Evolutionary conservation across 768 basidiomycete genomes (phyloP).

Genomic region (Kwoniella shandongensis): DNA sequence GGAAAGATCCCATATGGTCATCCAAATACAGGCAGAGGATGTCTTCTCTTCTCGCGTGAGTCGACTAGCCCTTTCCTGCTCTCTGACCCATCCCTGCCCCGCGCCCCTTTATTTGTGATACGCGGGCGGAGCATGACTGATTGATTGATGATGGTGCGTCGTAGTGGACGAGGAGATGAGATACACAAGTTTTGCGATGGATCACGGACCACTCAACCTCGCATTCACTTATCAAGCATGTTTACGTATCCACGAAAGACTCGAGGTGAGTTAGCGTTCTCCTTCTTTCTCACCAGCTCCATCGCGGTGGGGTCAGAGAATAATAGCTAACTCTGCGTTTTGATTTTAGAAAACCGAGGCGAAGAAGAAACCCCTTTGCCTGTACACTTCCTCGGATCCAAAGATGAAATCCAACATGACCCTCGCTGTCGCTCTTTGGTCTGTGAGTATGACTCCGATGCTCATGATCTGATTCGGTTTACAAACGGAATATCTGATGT

Average conservation of each 20-base stretch:
- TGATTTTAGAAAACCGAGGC: conserved; percentile 15
- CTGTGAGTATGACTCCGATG: conserved; percentile 61
- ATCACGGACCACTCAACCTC: conserved; percentile 50
- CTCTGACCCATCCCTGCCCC: background rate
- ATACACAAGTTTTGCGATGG: conserved; percentile 41
- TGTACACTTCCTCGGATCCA: conserved; percentile 85
- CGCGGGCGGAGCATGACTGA: no score
- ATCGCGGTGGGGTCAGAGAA: background rate
- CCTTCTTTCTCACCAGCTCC: background rate
- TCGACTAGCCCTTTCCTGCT: background rate
- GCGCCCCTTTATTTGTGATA: no score
- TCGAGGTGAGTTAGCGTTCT: conserved; percentile 20
- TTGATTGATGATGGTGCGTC: background rate
- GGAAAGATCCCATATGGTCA: conserved; percentile 24
- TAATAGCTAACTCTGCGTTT: background rate
- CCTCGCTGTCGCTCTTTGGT: conserved; percentile 87
- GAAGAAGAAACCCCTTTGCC: conserved; percentile 39
- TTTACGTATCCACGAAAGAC: conserved; percentile 31
- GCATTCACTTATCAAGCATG: conserved; percentile 39
- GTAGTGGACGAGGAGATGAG: conserved; percentile 48
- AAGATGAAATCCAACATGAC: conserved; percentile 90
- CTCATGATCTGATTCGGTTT: conserved; percentile 5
- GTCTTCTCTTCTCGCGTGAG: conserved; percentile 40
- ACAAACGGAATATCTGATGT: background rate
- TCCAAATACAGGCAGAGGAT: conserved; percentile 27